Evolutionary conservation across 2,329 filamentous ascomycete species (phyloP), one percentile per base, ranked within the genome.

Genomic region (Diaporthe destruens): DNA sequence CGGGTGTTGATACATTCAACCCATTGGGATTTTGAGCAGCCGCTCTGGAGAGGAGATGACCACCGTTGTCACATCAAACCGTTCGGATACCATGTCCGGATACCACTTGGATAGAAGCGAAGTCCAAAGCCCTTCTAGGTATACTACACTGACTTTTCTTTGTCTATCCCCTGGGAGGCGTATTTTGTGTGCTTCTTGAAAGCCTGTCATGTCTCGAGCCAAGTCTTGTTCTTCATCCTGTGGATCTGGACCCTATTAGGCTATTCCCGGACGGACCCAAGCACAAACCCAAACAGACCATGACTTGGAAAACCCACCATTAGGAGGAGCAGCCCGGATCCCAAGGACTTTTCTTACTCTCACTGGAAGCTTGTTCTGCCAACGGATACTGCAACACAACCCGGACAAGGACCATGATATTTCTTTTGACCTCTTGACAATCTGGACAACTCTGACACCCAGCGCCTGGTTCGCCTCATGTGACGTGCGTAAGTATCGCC

Each of bases 101-200:
- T 88, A 84, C 78, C 84, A 85, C 78, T 80, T 85, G 82, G 87
- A 89, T 80, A 85, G 89, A 83, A 87, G 89, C 81, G 87, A 90
- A 82, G 87, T 88, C 82, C 85, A 88, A 80, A 87, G 87, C 79
- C 86, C 89, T 80, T 85, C 87, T 84, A 90, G 88, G 88, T 90
- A 90, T 84, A 83, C 84, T 84, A 81, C 80, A 80, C 72, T 78
- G 76, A 84, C 88, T 86, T 85, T 85, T 54, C 85, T 86, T 84
- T 81, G 81, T 85, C 84, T 81, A 78, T 80, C 77, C 77, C 81
- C 81, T 80, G 82, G 85, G 83, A 81, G 82, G 79, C 79, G 81
- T 79, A 80, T 77, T 82, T 82, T 79, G 68, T 69, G 34, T 44
- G 68, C 74, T 76, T 74, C 65, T 82, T 78, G 76, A 76, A 76